Conservation (phyloP, 2,329 filamentous ascomycete genomes). For the Reticulascus tulasneorum region DNA sequence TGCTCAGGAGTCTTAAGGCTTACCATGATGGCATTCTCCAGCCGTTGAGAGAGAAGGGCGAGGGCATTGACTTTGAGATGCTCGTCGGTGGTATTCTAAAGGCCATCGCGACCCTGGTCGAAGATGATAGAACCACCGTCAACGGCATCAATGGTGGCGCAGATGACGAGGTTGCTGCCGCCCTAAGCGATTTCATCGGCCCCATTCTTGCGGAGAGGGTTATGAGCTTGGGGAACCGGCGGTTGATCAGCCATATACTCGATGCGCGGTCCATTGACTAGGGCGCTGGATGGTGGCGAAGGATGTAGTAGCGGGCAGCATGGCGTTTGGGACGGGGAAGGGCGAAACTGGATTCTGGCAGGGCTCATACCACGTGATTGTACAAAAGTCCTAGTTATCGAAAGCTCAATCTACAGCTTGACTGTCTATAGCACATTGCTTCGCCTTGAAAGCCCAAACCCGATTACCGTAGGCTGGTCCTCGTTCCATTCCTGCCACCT, state of each 20-base stretch:
- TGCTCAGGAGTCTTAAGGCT: slow-evolving; percentile 51
- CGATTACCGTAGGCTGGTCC: slow-evolving; percentile 1
- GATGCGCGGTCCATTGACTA: slow-evolving; percentile 53
- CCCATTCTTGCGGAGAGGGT: slow-evolving; percentile 50
- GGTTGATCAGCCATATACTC: slow-evolving; percentile 46
- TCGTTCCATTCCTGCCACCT: slow-evolving; percentile 2
- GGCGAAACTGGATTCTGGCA: slow-evolving; percentile 8
- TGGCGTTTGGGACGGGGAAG: slow-evolving; percentile 16
- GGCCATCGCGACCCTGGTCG: slow-evolving; percentile 42
- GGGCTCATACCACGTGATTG: slow-evolving; percentile 10
- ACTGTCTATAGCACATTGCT: slow-evolving; percentile 12
- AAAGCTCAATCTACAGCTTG: slow-evolving; percentile 14
- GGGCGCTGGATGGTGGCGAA: slow-evolving; percentile 16
- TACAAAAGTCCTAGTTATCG: slow-evolving; percentile 9
- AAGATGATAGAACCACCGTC: slow-evolving; percentile 13
- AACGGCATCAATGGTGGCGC: slow-evolving; percentile 16
- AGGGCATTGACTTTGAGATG: slow-evolving; percentile 51
- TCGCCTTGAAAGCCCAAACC: too few species aligned
- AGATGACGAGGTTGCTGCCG: slow-evolving; percentile 33
- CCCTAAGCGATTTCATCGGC: slow-evolving; percentile 52
- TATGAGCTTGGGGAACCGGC: slow-evolving; percentile 39
- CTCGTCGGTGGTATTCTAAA: slow-evolving; percentile 53
- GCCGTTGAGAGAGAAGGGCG: slow-evolving; percentile 48
- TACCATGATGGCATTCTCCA: slow-evolving; percentile 51
- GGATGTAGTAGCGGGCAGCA: slow-evolving; percentile 15